Evolutionary conservation across 345 rosid genomes (phyloP), one percentile per base, ranked within the genome.

Genomic region (Brassica juncea): DNA sequence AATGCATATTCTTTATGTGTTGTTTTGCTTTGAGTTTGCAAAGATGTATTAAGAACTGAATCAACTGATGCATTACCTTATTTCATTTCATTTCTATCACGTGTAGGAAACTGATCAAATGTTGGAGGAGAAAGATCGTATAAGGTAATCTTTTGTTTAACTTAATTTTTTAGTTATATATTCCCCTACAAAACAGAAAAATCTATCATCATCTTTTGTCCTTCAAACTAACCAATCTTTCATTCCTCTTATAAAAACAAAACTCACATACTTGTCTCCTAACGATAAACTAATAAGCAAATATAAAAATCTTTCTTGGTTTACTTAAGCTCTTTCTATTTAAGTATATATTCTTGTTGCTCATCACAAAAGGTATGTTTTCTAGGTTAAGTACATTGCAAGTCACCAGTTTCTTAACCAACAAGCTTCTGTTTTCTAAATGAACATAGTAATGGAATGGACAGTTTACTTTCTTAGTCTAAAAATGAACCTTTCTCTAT

Each of bases 401-500:
- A 75, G 80, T 70, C 80, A 76, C 88, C 77, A 72, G 66, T 83
- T 86, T 82, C 82, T 84, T 74, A 88, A 78, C 86, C 72, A 71
- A 63, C 68, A 75, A 64, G 75, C 21, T 55, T 74, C 79, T 74
- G 16, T 32, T 74, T 80, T 31, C 62, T 70, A 60, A 54, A 12
- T 52, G 5, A 57, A 6, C 1, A 31, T 27, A 23, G 25, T 69
- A 61, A 69, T 63, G 52, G 47, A 39, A 55, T 57, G 57, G 57
- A 4, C 30, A 14, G 21, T 49, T 49, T 5, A 49, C 57, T 49
- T n/a, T 49, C 57, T 49, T 49, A 49, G 57, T 49, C 57, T 49
- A 49, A 49, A 47, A 75, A 80, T 80, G 80, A 75, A 72, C 70
- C 63, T 82, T 76, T 82, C 75, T 68, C 80, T 71, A 68, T 77